Conservation (phyloP, 768 basidiomycete genomes). For the Hydnum rufescens region DNA sequence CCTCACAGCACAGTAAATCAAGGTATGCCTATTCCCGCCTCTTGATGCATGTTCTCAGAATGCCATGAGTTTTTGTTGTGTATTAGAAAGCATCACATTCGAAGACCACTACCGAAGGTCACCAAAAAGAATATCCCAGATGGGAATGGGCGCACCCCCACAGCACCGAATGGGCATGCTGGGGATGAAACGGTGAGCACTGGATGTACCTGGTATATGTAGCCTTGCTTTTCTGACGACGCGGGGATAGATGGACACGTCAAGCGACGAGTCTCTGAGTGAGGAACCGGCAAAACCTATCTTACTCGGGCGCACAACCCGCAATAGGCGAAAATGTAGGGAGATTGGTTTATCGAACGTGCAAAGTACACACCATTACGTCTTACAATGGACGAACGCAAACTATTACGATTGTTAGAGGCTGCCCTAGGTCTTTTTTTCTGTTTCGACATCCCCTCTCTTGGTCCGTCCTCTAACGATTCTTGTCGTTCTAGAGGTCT, state of each 20-base stretch:
- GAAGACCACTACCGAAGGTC: background rate
- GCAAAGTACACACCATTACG: conserved; percentile 67
- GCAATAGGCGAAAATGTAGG: conserved; percentile 40
- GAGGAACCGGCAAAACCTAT: conserved; percentile 16
- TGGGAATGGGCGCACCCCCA: background rate
- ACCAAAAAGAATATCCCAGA: background rate
- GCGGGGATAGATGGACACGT: conserved; percentile 27
- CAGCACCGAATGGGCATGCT: background rate
- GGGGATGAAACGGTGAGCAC: background rate
- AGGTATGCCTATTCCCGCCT: background rate
- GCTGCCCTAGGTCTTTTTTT: conserved; percentile 63
- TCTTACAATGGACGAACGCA: conserved; percentile 53
- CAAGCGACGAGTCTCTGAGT: conserved; percentile 14
- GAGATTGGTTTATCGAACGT: conserved; percentile 72
- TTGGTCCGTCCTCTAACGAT: background rate
- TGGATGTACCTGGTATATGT: background rate
- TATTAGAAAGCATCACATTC: background rate
- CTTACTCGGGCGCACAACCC: conserved; percentile 33
- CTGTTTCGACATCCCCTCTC: conserved; percentile 22
- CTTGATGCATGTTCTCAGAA: background rate
- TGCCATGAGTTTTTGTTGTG: background rate
- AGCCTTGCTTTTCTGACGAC: conserved; percentile 8
- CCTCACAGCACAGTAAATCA: conserved; percentile 56
- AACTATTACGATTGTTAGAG: conserved; percentile 66
- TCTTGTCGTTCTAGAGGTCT: conserved; percentile 14